Evolutionary conservation across 129 eudicot species (phyloP).

Genomic region (Helichrysum umbraculigerum): DNA sequence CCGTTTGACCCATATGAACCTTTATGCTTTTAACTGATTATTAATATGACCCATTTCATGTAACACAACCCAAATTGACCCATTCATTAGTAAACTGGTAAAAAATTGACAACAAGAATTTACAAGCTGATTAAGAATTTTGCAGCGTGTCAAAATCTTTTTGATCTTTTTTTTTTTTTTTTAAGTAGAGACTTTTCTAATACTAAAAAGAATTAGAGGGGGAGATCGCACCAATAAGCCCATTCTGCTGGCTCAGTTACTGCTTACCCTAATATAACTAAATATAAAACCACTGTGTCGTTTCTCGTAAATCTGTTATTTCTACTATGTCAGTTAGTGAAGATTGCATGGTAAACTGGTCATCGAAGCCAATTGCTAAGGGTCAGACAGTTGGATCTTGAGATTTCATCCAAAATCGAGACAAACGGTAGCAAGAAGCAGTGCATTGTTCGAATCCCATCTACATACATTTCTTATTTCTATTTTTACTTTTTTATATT

Average conservation of each 20-base stretch:
- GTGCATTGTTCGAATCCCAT: slow-evolving; percentile 16
- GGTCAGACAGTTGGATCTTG: not conserved
- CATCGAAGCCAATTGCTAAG: not conserved
- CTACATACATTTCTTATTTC: not conserved
- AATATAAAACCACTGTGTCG: not conserved
- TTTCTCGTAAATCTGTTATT: not conserved
- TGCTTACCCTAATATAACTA: not conserved
- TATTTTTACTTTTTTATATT: not conserved
- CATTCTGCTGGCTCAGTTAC: not conserved
- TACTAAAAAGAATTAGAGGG: not conserved
- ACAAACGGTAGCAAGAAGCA: not conserved
- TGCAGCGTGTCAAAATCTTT: not conserved
- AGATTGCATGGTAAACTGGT: not conserved
- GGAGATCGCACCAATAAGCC: not conserved
- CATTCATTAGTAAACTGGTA: not conserved
- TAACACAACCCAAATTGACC: not conserved
- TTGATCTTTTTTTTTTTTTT: not conserved
- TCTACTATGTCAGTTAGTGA: not conserved
- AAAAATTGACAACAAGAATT: not conserved
- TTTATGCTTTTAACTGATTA: not conserved
- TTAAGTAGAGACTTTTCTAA: not conserved
- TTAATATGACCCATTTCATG: not conserved
- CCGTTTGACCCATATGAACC: not conserved
- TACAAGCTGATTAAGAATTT: not conserved
- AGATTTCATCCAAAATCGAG: not conserved